Conservation (phyloP, 352 stramenopile species). For the Pythium biforme region DNA sequence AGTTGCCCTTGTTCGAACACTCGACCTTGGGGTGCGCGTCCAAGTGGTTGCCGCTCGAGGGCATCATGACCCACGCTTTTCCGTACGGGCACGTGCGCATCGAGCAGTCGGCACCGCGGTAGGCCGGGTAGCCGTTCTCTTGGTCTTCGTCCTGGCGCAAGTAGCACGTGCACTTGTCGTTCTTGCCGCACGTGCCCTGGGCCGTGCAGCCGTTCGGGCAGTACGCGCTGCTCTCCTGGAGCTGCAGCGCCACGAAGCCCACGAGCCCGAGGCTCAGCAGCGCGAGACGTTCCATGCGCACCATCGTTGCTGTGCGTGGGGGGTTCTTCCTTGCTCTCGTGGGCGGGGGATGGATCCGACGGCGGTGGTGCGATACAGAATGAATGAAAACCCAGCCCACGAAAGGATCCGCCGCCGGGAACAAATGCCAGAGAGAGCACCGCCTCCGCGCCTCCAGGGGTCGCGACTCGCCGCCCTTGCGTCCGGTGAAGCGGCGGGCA, state of each 20-base stretch:
- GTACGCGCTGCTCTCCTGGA: constrained; percentile 41
- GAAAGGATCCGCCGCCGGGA: not conserved
- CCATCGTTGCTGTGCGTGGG: no score
- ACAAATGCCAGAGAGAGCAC: no score
- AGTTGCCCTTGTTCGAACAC: constrained; percentile 94
- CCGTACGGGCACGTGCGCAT: constrained; percentile 75
- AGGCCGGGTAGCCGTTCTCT: constrained; percentile 47
- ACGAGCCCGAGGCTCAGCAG: constrained; percentile 37
- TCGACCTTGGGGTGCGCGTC: constrained; percentile 77
- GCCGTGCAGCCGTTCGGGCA: constrained; percentile 86
- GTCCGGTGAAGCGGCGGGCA: not conserved
- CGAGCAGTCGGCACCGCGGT: constrained; percentile 76
- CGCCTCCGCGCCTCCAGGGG: constrained; percentile 1
- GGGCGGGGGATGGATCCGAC: not conserved
- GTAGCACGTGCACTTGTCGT: constrained; percentile 94
- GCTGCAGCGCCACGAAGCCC: constrained; percentile 33
- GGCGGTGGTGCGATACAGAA: constrained; percentile 9
- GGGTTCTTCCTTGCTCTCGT: not conserved
- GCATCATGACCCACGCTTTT: constrained; percentile 58
- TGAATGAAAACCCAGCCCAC: not conserved
- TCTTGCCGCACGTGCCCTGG: constrained; percentile 82
- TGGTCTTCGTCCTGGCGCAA: constrained; percentile 57
- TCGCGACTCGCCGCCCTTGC: not conserved
- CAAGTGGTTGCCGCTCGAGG: constrained; percentile 51
- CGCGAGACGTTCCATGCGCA: constrained; percentile 40